phyloP scores from a whole-genome alignment of 2,329 filamentous ascomycete genomes.

The Penicillium verrucosum region DNA sequence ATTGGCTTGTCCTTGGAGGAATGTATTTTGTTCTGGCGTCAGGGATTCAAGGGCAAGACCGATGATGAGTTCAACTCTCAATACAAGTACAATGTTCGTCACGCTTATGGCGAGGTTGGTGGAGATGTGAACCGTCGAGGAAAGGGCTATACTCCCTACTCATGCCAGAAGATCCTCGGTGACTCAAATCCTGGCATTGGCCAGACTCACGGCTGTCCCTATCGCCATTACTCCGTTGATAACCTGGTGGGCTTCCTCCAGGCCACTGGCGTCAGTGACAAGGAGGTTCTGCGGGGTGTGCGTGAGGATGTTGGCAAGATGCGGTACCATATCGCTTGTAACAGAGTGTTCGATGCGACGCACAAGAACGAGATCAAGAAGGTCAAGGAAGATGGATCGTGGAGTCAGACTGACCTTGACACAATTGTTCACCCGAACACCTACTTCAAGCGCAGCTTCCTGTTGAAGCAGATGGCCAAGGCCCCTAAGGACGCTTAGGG shows the following conservation, averaged over 20 bases:
- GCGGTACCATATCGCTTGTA: constrained; percentile 93
- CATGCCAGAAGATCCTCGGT: constrained; percentile 90
- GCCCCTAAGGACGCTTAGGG: constrained; percentile 45
- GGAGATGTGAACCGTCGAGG: constrained; percentile 85
- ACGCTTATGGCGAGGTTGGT: constrained; percentile 90
- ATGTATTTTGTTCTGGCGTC: constrained; percentile 86
- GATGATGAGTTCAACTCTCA: constrained; percentile 97
- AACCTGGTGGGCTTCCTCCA: constrained; percentile 77
- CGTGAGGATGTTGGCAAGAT: constrained; percentile 85
- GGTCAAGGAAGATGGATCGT: constrained; percentile 70
- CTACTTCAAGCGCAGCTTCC: constrained; percentile 92
- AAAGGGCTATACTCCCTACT: constrained; percentile 84
- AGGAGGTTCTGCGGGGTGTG: constrained; percentile 72
- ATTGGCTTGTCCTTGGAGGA: constrained; percentile 91
- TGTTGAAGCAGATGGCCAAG: constrained; percentile 74
- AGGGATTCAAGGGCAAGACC: constrained; percentile 77
- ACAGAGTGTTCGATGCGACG: constrained; percentile 84
- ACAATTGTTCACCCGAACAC: constrained; percentile 97
- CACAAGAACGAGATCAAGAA: constrained; percentile 76
- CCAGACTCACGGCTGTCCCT: constrained; percentile 93
- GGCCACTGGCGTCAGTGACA: constrained; percentile 73
- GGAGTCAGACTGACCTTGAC: constrained; percentile 74
- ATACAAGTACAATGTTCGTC: constrained; percentile 95
- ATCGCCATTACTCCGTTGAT: constrained; percentile 84
- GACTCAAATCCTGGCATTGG: constrained; percentile 83